These are phyloP conservation scores for Syzygium syzygioides DNA, from an alignment of 441 rosid genomes.

Conservation along the genomic window DNA sequence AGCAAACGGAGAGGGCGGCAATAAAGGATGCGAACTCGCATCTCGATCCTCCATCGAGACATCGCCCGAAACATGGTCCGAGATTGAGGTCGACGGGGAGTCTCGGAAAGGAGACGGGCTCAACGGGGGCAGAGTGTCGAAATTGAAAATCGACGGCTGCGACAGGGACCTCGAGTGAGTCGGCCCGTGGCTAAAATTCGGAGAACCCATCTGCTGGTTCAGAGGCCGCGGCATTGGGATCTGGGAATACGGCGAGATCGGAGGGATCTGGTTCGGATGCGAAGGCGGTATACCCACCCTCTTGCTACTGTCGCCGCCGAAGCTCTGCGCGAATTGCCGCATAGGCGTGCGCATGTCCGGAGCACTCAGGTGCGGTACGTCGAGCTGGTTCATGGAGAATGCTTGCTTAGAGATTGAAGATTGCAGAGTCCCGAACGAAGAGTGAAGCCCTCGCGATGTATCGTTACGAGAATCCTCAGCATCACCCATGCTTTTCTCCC, in stretches of 20 bases:
- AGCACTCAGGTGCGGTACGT: slow-evolving; percentile 49
- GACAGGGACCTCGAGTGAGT: slow-evolving; percentile 84
- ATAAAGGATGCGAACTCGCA: slow-evolving; percentile 35
- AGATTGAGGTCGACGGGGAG: slow-evolving; percentile 23
- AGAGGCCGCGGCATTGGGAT: slow-evolving; percentile 52
- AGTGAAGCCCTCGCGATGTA: slow-evolving; percentile 67
- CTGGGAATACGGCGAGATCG: slow-evolving; percentile 82
- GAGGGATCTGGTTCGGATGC: slow-evolving; percentile 78
- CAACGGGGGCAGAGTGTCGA: slow-evolving; percentile 12
- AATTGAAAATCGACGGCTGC: slow-evolving; percentile 48
- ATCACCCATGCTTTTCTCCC: slow-evolving; percentile 47
- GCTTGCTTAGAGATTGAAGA: slow-evolving; percentile 41
- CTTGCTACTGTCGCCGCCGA: slow-evolving; percentile 31
- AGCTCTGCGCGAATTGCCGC: slow-evolving; percentile 44
- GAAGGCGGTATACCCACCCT: slow-evolving; percentile 82
- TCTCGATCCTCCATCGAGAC: slow-evolving; percentile 67
- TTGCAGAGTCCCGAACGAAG: slow-evolving; percentile 50
- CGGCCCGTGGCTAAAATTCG: slow-evolving; percentile 36
- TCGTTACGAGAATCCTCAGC: slow-evolving; percentile 47
- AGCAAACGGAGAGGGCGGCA: slow-evolving; percentile 63
- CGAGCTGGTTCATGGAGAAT: slow-evolving; percentile 42
- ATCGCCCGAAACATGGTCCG: slow-evolving; percentile 42
- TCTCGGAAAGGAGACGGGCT: slow-evolving; percentile 69
- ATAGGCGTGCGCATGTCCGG: slow-evolving; percentile 46
- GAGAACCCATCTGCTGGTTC: slow-evolving; percentile 47